Conservation (phyloP, 108 stramenopile genomes). For the Schizochytrium sp. region DNA sequence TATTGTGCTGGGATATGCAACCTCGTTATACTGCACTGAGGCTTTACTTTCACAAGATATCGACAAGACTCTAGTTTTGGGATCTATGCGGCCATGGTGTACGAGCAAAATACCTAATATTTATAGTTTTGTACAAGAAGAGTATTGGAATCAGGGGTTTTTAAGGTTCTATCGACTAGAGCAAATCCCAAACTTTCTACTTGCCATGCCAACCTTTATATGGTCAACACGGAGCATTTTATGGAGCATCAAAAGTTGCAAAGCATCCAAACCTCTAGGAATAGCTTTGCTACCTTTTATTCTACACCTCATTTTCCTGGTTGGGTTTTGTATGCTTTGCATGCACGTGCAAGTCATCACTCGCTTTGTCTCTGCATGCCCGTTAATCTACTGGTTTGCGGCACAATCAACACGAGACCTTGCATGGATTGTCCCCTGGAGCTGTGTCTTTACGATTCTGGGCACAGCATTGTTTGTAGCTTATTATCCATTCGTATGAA, state of each 20-base stretch:
- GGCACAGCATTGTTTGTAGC: constrained; percentile 28
- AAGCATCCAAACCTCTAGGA: background rate
- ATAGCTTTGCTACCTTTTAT: constrained; percentile 41
- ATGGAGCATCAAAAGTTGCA: background rate
- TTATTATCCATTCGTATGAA: constrained; percentile 21
- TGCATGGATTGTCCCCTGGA: background rate
- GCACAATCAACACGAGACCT: background rate
- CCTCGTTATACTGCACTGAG: constrained; percentile 62
- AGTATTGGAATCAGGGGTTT: constrained; percentile 71
- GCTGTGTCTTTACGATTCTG: background rate
- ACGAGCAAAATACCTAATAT: constrained; percentile 61
- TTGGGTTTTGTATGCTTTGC: constrained; percentile 39
- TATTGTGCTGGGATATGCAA: constrained; percentile 64
- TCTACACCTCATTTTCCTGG: constrained; percentile 63
- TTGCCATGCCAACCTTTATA: constrained; percentile 63
- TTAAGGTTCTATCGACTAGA: constrained; percentile 65
- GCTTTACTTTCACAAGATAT: too few relatives aligned
- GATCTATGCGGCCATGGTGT: constrained; percentile 63
- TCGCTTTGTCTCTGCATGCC: constrained; percentile 70
- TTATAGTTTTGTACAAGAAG: constrained; percentile 67
- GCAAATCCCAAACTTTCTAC: constrained; percentile 71
- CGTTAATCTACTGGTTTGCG: constrained; percentile 68
- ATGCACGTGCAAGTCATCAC: constrained; percentile 74
- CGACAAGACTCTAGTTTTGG: too few relatives aligned
- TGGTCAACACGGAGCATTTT: background rate